These are phyloP conservation scores for Fusarium pininemorale DNA, from an alignment of 2,329 filamentous ascomycete genomes.

Conservation along the genomic window DNA sequence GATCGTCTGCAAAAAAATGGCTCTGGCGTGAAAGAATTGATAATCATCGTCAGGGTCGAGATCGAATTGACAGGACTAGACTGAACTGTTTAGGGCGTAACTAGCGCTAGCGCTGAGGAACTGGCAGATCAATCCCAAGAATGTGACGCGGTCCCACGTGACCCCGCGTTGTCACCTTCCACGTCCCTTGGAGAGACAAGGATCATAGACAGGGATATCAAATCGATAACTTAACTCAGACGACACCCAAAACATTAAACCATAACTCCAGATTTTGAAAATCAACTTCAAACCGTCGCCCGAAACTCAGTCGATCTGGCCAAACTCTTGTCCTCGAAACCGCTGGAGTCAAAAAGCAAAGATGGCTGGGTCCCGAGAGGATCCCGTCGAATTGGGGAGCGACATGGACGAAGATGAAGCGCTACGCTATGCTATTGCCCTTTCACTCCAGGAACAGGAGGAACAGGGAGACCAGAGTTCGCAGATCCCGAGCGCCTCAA, in stretches of 20 bases:
- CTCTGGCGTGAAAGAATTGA: neutral
- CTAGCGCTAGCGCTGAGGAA: neutral
- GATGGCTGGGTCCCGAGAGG: constrained; percentile 36
- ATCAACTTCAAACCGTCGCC: constrained; percentile 30
- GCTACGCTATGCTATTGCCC: constrained; percentile 67
- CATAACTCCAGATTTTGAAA: constrained; percentile 20
- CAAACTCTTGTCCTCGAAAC: constrained; percentile 10
- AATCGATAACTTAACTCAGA: constrained; percentile 18
- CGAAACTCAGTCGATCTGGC: constrained; percentile 32
- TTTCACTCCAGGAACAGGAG: constrained; percentile 58
- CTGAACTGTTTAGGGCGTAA: neutral
- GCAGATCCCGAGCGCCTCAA: constrained; percentile 26
- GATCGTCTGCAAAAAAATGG: neutral
- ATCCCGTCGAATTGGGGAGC: constrained; percentile 41
- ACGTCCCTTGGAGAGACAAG: neutral
- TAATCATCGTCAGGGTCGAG: neutral
- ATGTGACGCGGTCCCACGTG: constrained; percentile 40
- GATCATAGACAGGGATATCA: constrained; percentile 33
- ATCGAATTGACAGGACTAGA: neutral
- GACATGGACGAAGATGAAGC: constrained; percentile 66
- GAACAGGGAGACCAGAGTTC: constrained; percentile 25
- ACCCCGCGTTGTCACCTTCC: constrained; percentile 32
- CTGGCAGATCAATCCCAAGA: neutral
- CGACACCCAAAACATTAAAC: constrained; percentile 8
- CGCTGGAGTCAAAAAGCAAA: constrained; percentile 11